Percentiles rank a stretch among this genome's conserved stretches.
Conservation (phyloP, 441 rosid genomes). For the Aleurites moluccanus region DNA sequence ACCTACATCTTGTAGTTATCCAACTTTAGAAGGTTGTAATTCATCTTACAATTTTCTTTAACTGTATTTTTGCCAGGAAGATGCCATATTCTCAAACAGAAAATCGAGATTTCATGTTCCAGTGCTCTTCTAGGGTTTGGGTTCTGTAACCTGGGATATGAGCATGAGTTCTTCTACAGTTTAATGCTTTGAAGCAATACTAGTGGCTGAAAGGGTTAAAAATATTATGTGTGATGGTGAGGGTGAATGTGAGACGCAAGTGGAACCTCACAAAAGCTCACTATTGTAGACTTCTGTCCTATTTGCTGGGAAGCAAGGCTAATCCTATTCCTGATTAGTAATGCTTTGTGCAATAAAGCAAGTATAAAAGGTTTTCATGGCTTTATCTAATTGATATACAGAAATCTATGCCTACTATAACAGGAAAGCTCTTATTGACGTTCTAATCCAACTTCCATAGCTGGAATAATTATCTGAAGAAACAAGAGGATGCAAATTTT, state of each 20-base stretch:
- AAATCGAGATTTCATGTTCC: conserved; percentile 38
- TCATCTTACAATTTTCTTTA: conserved; percentile 22
- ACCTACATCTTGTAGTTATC: neutral
- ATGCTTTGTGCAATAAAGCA: neutral
- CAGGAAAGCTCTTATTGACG: neutral
- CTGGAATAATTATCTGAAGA: neutral
- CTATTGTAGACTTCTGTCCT: too few species aligned
- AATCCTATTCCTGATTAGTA: neutral
- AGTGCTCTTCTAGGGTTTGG: conserved; percentile 61
- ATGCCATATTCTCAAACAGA: conserved; percentile 37
- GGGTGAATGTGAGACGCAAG: too few species aligned
- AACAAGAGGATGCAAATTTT: conserved; percentile 2
- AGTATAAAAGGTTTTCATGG: neutral
- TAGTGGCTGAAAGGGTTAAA: conserved; percentile 2
- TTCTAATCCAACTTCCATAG: neutral
- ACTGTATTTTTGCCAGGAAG: conserved; percentile 46
- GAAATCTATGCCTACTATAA: neutral
- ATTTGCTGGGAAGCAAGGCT: neutral
- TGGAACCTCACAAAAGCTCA: too few species aligned
- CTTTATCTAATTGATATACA: neutral
- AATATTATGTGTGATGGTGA: neutral
- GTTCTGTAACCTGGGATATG: conserved; percentile 52
- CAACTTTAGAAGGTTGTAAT: neutral
- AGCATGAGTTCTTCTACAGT: conserved; percentile 67
- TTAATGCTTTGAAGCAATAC: conserved; percentile 47